phyloP scores from a whole-genome alignment of 2,329 filamentous ascomycete species.

The Aotearoamyces nothofagi region DNA sequence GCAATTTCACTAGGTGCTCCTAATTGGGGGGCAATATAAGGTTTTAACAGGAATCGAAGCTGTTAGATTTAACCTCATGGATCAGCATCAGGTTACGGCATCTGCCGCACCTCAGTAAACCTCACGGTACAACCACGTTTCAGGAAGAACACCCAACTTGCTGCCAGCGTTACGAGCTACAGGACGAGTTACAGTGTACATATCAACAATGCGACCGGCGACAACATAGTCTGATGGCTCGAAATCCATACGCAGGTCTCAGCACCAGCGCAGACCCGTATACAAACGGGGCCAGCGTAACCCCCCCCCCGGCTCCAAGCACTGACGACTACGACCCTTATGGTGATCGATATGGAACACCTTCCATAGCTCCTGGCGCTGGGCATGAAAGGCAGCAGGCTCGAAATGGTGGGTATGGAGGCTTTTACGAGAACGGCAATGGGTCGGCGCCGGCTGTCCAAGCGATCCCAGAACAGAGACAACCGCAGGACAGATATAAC shows the following conservation, averaged over 20 bases:
- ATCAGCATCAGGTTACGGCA: no score
- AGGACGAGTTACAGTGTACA: no score
- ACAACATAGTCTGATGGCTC: slow-evolving; percentile 17
- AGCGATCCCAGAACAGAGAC: background rate
- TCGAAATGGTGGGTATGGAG: slow-evolving; percentile 4
- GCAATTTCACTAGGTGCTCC: no score
- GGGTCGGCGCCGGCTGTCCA: slow-evolving; percentile 2
- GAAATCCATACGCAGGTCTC: slow-evolving; percentile 17
- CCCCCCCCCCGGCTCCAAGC: slow-evolving; percentile 10
- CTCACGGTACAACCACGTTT: no score
- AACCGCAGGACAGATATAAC: slow-evolving; percentile 2
- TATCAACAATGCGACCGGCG: no score
- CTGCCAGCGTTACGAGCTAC: no score
- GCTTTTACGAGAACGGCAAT: slow-evolving; percentile 5
- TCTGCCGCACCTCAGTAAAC: no score
- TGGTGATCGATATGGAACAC: slow-evolving; percentile 14
- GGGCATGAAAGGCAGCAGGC: background rate
- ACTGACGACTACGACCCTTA: slow-evolving; percentile 19
- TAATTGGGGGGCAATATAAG: no score
- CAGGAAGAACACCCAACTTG: no score
- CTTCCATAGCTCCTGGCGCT: slow-evolving; percentile 8
- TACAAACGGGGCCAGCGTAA: slow-evolving; percentile 11
- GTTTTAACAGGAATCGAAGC: no score
- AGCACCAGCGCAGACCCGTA: slow-evolving; percentile 12
- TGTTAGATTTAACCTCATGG: no score